Evolutionary conservation across 306 rosid genomes (phyloP).

Genomic region (Senna tora): DNA sequence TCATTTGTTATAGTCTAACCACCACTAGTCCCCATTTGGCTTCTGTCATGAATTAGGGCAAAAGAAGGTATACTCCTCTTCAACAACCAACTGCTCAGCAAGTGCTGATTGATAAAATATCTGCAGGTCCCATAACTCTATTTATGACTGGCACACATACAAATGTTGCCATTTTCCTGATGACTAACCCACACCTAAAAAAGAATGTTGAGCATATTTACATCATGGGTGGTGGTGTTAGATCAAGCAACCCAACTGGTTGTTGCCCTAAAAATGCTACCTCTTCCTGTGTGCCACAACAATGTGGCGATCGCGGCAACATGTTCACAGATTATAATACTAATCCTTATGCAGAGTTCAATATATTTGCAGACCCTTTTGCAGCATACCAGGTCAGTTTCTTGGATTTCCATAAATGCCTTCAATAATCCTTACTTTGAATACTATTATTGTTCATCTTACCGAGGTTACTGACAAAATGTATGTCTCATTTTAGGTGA

Average conservation of each 20-base stretch:
- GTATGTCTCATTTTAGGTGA: constrained; percentile 55
- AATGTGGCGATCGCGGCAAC: constrained; percentile 84
- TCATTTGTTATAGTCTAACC: constrained; percentile 14
- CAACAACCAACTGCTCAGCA: constrained; percentile 76
- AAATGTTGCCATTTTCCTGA: constrained; percentile 76
- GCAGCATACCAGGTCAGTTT: constrained; percentile 81
- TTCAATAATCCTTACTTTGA: too few relatives aligned
- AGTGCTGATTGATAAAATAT: constrained; percentile 83
- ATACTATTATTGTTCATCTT: background rate
- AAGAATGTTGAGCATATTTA: constrained; percentile 78
- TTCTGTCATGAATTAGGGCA: constrained; percentile 62
- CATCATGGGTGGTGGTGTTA: constrained; percentile 90
- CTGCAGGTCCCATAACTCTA: constrained; percentile 75
- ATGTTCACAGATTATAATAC: constrained; percentile 63
- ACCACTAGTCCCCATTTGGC: constrained; percentile 34
- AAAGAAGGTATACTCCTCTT: constrained; percentile 73
- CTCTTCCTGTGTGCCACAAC: constrained; percentile 59
- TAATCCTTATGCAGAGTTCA: constrained; percentile 93
- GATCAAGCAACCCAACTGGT: constrained; percentile 74
- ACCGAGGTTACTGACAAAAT: constrained; percentile 18
- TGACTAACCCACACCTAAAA: constrained; percentile 76
- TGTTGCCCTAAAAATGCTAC: constrained; percentile 66
- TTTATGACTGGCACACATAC: constrained; percentile 78
- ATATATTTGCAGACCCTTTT: constrained; percentile 91
- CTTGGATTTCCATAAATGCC: background rate